phyloP scores from a whole-genome alignment of 2,329 filamentous ascomycete genomes.

The Proliferodiscus dingleyae region DNA sequence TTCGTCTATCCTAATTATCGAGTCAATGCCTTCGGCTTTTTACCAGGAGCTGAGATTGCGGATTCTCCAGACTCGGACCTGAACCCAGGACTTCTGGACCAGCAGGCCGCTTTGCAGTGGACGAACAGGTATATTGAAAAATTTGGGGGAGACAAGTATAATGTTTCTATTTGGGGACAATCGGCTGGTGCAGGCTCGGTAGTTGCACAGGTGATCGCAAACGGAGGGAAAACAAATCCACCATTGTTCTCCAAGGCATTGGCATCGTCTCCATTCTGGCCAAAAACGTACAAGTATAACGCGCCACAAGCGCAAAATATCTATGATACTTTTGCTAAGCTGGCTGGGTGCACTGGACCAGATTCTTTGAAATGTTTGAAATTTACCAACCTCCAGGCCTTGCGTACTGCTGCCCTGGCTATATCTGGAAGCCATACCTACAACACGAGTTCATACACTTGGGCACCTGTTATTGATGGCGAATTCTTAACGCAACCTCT shows the following conservation, averaged over 20 bases:
- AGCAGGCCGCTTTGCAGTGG: slow-evolving; percentile 55
- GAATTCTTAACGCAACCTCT: slow-evolving; percentile 45
- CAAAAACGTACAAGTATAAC: slow-evolving; percentile 48
- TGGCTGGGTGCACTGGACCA: slow-evolving; percentile 37
- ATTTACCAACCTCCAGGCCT: slow-evolving; percentile 44
- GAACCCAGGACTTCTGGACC: slow-evolving; percentile 61
- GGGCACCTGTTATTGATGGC: slow-evolving; percentile 56
- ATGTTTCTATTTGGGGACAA: slow-evolving; percentile 58
- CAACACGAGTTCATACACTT: slow-evolving; percentile 52
- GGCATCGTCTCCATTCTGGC: slow-evolving; percentile 48
- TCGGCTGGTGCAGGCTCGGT: slow-evolving; percentile 50
- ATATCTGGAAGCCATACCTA: slow-evolving; percentile 47
- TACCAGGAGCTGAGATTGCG: slow-evolving; percentile 50
- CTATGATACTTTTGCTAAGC: slow-evolving; percentile 41
- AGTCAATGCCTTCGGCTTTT: slow-evolving; percentile 64
- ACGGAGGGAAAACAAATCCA: slow-evolving; percentile 36
- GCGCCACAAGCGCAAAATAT: slow-evolving; percentile 40
- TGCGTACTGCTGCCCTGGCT: slow-evolving; percentile 47
- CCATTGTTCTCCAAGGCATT: slow-evolving; percentile 47
- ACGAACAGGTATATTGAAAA: slow-evolving; percentile 50
- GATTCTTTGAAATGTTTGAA: slow-evolving; percentile 53
- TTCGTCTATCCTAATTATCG: slow-evolving; percentile 59
- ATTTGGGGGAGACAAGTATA: slow-evolving; percentile 54
- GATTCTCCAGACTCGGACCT: slow-evolving; percentile 47
- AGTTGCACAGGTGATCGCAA: slow-evolving; percentile 48